Evolutionary conservation across 2,329 filamentous ascomycete species (phyloP).

Genomic region (Alternaria longipes): DNA sequence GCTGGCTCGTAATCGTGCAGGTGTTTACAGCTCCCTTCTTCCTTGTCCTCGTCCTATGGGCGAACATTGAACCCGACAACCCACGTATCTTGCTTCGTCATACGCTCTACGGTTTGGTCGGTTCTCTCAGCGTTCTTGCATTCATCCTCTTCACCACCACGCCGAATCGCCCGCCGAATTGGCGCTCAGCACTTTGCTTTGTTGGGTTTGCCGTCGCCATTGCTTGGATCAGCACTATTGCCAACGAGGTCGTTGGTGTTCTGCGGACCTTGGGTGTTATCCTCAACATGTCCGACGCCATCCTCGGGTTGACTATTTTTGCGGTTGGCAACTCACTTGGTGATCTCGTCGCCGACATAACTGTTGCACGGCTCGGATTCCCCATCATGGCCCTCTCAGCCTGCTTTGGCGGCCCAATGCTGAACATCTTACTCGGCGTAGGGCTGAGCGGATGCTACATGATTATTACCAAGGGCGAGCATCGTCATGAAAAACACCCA

Average conservation of each 20-base stretch:
- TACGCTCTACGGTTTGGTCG: constrained; percentile 53
- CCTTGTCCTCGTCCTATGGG: constrained; percentile 78
- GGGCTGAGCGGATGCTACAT: constrained; percentile 92
- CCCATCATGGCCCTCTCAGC: constrained; percentile 95
- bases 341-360: constrained; percentile 93
- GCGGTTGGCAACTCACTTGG: constrained; percentile 95
- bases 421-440: constrained; percentile 95
- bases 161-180: constrained; percentile 71
- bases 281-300: constrained; percentile 90
- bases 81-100: constrained; percentile 67
- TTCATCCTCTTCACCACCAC: constrained; percentile 75
- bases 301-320: constrained; percentile 93
- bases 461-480: constrained; percentile 75
- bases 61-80: constrained; percentile 68
- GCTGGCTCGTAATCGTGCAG: constrained; percentile 88
- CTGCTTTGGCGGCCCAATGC: constrained; percentile 97
- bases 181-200: constrained; percentile 83
- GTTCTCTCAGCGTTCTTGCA: constrained; percentile 72
- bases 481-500: constrained; percentile 73
- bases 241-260: constrained; percentile 93
- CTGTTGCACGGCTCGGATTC: constrained; percentile 89
- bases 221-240: constrained; percentile 95
- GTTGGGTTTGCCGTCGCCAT: constrained; percentile 91
- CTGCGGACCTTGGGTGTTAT: constrained; percentile 94
- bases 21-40: constrained; percentile 88